Evolutionary conservation across 2,329 filamentous ascomycete genomes (phyloP).

Genomic region (Saccharata proteae): DNA sequence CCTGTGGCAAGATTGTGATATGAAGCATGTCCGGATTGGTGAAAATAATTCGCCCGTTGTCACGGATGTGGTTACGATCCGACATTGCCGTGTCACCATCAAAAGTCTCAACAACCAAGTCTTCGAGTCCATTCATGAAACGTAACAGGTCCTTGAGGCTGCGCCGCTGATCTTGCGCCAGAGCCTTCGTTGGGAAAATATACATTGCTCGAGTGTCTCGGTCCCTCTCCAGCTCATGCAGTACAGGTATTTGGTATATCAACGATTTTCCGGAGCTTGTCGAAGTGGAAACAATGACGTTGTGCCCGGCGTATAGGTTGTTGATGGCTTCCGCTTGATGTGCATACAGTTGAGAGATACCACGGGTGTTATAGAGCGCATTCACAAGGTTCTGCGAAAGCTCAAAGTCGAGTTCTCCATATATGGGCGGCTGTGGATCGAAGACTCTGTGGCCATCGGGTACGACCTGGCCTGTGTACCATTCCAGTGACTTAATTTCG

Average conservation of each 20-base stretch:
- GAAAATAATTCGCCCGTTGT: conserved; percentile 85
- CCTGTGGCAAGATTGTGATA: conserved; percentile 82
- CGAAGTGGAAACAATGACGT: conserved; percentile 88
- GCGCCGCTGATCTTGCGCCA: conserved; percentile 86
- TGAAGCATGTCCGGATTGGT: conserved; percentile 99
- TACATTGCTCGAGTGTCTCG: conserved; percentile 76
- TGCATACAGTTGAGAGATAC: conserved; percentile 74
- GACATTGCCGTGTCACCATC: conserved; percentile 86
- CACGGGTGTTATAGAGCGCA: conserved; percentile 81
- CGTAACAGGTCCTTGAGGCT: conserved; percentile 75
- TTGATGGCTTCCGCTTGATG: conserved; percentile 95
- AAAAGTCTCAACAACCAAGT: conserved; percentile 77
- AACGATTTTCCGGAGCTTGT: conserved; percentile 95
- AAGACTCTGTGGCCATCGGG: conserved; percentile 87
- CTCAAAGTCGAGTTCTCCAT: conserved; percentile 72
- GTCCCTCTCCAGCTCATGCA: conserved; percentile 75
- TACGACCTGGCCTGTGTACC: conserved; percentile 89
- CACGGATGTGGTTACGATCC: conserved; percentile 66
- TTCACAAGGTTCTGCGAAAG: conserved; percentile 92
- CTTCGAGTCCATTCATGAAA: conserved; percentile 67
- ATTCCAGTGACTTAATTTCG: conserved; percentile 69
- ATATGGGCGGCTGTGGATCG: conserved; percentile 68
- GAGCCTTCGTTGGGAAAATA: conserved; percentile 93
- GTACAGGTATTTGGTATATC: conserved; percentile 92
- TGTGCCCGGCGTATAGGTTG: conserved; percentile 62